Evolutionary conservation across 2,329 filamentous ascomycete species (phyloP).

Genomic region (Calonectria crousiana): DNA sequence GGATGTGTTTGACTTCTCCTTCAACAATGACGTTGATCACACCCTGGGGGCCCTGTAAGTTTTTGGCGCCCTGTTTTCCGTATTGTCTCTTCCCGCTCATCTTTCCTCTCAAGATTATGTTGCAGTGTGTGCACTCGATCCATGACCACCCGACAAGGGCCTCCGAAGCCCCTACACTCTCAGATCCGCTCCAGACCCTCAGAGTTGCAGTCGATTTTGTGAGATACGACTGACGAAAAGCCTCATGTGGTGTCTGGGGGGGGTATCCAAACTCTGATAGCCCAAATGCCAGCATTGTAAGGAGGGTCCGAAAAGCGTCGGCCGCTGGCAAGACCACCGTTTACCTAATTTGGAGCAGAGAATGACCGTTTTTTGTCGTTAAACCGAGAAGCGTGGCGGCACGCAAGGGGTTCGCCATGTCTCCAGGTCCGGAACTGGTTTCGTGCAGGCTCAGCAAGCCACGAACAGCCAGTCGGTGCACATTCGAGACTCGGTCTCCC

Average conservation of each 20-base stretch:
- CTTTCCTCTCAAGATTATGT: background rate
- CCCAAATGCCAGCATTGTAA: slow-evolving; percentile 13
- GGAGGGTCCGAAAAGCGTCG: slow-evolving; percentile 42
- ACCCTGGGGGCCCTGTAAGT: background rate
- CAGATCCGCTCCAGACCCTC: slow-evolving; percentile 25
- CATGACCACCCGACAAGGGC: background rate
- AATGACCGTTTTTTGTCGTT: slow-evolving; percentile 28
- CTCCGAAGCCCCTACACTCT: background rate
- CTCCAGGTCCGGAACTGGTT: slow-evolving; percentile 3
- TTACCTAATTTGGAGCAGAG: slow-evolving; percentile 33
- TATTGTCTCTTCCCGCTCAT: slow-evolving; percentile 9
- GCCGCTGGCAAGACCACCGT: slow-evolving; percentile 17
- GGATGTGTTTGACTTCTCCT: background rate
- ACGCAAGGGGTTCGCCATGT: slow-evolving; percentile 35
- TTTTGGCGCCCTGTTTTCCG: background rate
- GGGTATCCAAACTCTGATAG: slow-evolving; percentile 1
- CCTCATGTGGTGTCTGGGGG: slow-evolving; percentile 5
- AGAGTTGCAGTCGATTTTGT: slow-evolving; percentile 33
- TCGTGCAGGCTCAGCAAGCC: slow-evolving; percentile 13
- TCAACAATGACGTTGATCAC: background rate
- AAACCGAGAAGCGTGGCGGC: slow-evolving; percentile 12
- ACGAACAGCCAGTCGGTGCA: slow-evolving; percentile 5
- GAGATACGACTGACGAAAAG: slow-evolving; percentile 36
- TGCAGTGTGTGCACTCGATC: slow-evolving; percentile 6
- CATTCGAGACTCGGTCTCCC: background rate